These are phyloP conservation scores for Neofusicoccum parvum DNA, from an alignment of 2,329 filamentous ascomycete genomes.

Conservation along the genomic window DNA sequence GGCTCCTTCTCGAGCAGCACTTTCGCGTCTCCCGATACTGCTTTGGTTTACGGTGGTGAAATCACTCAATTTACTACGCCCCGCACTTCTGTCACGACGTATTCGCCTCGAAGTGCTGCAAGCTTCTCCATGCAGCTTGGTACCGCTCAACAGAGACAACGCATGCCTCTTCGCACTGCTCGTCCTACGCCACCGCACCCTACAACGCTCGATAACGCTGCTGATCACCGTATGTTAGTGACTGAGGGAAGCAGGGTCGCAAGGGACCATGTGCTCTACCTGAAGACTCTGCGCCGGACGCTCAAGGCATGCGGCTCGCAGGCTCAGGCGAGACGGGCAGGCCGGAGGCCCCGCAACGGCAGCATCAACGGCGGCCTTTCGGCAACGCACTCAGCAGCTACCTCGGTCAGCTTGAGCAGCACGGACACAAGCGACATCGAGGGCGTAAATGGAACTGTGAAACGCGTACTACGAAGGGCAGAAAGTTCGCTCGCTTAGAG, in stretches of 20 bases:
- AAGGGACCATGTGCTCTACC: constrained; percentile 15
- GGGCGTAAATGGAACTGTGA: constrained; percentile 4
- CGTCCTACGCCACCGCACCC: constrained; percentile 31
- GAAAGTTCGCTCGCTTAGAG: constrained; percentile 10
- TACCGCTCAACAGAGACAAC: constrained; percentile 22
- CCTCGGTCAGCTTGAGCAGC: constrained; percentile 14
- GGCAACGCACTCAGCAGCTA: neutral
- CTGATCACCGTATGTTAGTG: constrained; percentile 30
- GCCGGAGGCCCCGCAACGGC: constrained; percentile 7
- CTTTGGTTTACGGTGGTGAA: constrained; percentile 2
- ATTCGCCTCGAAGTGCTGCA: constrained; percentile 15
- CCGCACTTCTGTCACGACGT: constrained; percentile 13
- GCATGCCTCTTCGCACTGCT: constrained; percentile 31
- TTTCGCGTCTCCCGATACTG: constrained; percentile 20
- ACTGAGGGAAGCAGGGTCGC: constrained; percentile 25
- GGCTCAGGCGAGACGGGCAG: constrained; percentile 14
- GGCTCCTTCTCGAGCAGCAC: constrained; percentile 18
- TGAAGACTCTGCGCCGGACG: constrained; percentile 16
- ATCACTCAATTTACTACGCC: constrained; percentile 13
- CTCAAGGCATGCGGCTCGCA: constrained; percentile 16
- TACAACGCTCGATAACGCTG: constrained; percentile 32
- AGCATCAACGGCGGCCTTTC: neutral
- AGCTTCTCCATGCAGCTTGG: constrained; percentile 22
- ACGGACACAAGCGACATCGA: constrained; percentile 13
- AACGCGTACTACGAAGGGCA: constrained; percentile 7